Evolutionary conservation across 2,329 filamentous ascomycete genomes (phyloP).

Genomic region (Byssothecium circinans): DNA sequence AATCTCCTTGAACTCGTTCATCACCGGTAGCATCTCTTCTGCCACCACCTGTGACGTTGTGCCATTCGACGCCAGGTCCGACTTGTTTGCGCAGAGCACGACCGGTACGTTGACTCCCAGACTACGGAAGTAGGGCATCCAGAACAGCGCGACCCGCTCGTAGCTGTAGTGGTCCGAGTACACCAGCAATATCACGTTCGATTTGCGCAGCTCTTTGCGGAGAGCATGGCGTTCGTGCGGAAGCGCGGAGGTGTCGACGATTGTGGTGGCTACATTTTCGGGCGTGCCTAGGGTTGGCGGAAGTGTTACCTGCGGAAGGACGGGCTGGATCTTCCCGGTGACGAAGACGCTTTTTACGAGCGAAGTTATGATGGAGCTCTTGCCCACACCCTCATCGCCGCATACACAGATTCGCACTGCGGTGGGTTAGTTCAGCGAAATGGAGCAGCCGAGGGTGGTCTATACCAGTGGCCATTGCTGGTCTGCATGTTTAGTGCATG

Average conservation of each 20-base stretch:
- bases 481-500: neutral
- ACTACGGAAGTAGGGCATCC: slow-evolving; percentile 97
- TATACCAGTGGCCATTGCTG: neutral
- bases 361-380: slow-evolving; percentile 73
- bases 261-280: slow-evolving; percentile 95
- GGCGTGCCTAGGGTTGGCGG: slow-evolving; percentile 90
- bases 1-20: slow-evolving; percentile 98
- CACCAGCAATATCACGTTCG: slow-evolving; percentile 93
- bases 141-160: slow-evolving; percentile 93
- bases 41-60: slow-evolving; percentile 83
- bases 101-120: slow-evolving; percentile 98
- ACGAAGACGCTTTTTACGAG: slow-evolving; percentile 98
- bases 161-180: slow-evolving; percentile 99
- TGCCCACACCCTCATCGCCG: slow-evolving; percentile 76
- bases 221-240: slow-evolving; percentile 90
- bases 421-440: neutral
- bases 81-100: slow-evolving; percentile 95
- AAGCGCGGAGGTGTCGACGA: slow-evolving; percentile 94
- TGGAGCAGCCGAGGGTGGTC: neutral
- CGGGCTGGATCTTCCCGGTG: slow-evolving; percentile 89
- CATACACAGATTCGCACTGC: slow-evolving; percentile 91
- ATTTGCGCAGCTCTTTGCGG: slow-evolving; percentile 92
- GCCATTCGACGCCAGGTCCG: slow-evolving; percentile 76
- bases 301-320: slow-evolving; percentile 92
- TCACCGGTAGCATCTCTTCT: slow-evolving; percentile 96